Base-by-base conservation (phyloP, 2,329 filamentous ascomycete species). In the Phyllosticta citriasiana region DNA sequence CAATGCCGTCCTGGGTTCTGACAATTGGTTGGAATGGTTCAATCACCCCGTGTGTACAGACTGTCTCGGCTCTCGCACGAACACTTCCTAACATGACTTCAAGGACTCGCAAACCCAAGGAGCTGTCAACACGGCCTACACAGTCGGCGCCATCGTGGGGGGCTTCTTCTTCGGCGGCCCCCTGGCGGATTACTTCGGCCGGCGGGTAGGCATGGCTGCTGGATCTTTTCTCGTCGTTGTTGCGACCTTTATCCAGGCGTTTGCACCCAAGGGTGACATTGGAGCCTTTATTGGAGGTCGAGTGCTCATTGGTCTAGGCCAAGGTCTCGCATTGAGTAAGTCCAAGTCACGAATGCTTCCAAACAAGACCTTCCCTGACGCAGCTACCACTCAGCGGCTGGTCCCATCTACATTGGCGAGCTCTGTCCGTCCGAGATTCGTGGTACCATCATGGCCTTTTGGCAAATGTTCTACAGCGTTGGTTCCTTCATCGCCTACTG, bases 371-470 rank as follows among this genome's bases (percentile, higher is more conserved):
- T 14, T 12, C 5, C 30, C 2, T 9, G 24, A 16, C 14, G 14
- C n/a, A n/a, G 12, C 27, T 12, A 25, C 22, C 26, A n/a, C 55
- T 62, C 55, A 84, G 83, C 85, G 33, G 80, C 86, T 58, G 86
- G 85, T 1, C 84, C 85, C 9, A 85, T 88, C 58, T 89, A 89
- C 72, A 89, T 89, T 63, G 84, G 85, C 63, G 86, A 89, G 70
- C 75, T 88, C 55, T 79, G 84, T 0, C 85, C 86, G 0, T 71
- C 84, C 5, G 78, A 84, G 64, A 87, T 88, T 64, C 80, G 85
- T 62, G 85, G 85, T 56, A 81, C 79, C 64, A 84, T 87, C 70
- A 87, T 88, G 85, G 82, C 83, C 2, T 86, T 87, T 68, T 87
- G 85, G 85, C 85, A 87, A 71, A 79, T 85, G 67, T 86, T 85